Evolutionary conservation across 2,329 filamentous ascomycete species (phyloP).

Genomic region (Ascochyta viciae-villosae): DNA sequence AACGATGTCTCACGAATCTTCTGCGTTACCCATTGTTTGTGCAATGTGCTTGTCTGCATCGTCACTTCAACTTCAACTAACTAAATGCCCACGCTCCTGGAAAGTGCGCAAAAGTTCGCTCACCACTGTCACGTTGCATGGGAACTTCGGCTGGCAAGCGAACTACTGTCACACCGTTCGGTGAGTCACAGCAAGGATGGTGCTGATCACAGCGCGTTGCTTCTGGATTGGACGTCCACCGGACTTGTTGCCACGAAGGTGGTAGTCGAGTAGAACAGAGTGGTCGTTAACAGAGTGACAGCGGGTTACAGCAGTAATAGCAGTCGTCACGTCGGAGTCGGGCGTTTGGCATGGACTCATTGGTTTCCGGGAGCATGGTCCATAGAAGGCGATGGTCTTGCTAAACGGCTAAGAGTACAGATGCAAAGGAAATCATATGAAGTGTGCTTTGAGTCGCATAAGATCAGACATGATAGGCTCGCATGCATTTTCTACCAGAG

Average conservation of each 20-base stretch:
- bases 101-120: too few relatives aligned
- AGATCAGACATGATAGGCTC: not conserved
- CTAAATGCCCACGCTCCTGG: too few relatives aligned
- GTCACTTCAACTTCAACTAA: too few relatives aligned
- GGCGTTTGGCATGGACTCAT: not conserved
- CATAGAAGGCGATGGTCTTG: not conserved
- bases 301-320: not conserved
- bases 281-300: not conserved
- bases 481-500: not conserved
- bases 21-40: not conserved
- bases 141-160: not conserved
- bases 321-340: not conserved
- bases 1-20: not conserved
- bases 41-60: too few relatives aligned
- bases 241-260: conserved; percentile 1
- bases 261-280: not conserved
- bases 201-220: not conserved
- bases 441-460: too few relatives aligned
- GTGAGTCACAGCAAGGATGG: not conserved
- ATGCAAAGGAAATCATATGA: not conserved
- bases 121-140: too few relatives aligned
- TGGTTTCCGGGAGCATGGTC: not conserved
- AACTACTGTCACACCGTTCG: conserved; percentile 10
- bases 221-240: not conserved
- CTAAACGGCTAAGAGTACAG: too few relatives aligned